These are phyloP conservation scores for Aphanomyces stellatus DNA, from an alignment of 352 stramenopile species.

Conservation along the genomic window DNA sequence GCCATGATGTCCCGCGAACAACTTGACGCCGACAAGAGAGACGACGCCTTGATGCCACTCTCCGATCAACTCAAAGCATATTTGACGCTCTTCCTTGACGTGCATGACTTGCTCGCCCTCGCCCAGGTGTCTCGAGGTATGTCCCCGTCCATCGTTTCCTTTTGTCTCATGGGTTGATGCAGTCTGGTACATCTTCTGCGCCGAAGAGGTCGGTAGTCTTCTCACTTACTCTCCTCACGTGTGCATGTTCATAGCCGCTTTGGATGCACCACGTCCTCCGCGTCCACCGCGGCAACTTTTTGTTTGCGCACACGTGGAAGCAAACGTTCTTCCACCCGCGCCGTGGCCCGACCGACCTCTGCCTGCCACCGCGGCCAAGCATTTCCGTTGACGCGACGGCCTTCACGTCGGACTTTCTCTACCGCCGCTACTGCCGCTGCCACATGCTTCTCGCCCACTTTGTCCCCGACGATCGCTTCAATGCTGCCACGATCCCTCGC, in stretches of 20 bases:
- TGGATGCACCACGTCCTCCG: constrained; percentile 78
- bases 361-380: constrained; percentile 22
- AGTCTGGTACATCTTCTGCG: constrained; percentile 20
- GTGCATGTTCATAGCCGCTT: constrained; percentile 35
- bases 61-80: constrained; percentile 76
- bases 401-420: constrained; percentile 77
- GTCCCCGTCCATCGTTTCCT: background rate
- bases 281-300: constrained; percentile 57
- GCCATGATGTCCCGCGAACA: too few relatives aligned
- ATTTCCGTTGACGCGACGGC: constrained; percentile 24
- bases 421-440: constrained; percentile 73
- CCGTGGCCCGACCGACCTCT: constrained; percentile 19
- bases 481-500: constrained; percentile 39
- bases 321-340: constrained; percentile 70
- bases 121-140: constrained; percentile 64
- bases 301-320: constrained; percentile 56
- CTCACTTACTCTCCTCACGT: background rate
- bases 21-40: too few relatives aligned
- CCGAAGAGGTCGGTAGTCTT: background rate
- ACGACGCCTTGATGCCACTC: constrained; percentile 25
- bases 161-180: background rate
- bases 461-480: constrained; percentile 34
- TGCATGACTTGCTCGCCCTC: constrained; percentile 48
- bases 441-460: constrained; percentile 68
- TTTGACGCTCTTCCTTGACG: constrained; percentile 58